Base-by-base conservation (phyloP, 331 rosid species). In the Acacia pycnantha region DNA sequence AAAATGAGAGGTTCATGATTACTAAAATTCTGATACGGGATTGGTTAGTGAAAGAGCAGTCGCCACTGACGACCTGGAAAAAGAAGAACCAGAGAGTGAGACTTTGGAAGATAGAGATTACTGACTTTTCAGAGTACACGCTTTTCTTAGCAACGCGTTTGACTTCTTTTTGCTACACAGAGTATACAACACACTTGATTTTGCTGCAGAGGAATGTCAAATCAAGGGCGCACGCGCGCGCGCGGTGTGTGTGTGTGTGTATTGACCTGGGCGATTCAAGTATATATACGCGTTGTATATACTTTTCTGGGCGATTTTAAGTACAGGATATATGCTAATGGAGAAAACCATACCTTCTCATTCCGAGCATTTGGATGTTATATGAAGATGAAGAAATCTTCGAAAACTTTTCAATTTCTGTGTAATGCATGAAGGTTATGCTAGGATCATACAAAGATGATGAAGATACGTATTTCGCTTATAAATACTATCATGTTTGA, bases 41-140 rank as follows among this genome's bases (percentile, higher is more conserved):
- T 22, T 70, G 71, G 56, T 33, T 61, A 69, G 40, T 50, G 40
- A 31, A 59, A 69, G 47, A 31, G 56, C 31, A 61, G 77, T 74
- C 62, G 5, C 70, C 66, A 40, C 44, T 66, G 73, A 46, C 41
- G 6, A 21, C 11, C 56, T 2, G 74, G 69, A 46, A 74, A 22
- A 41, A 19, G 0, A 7, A 53, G 11, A 31, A 31, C 2, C 1
- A 2, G 74, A 0, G 43, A 71, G 15, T 0, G 50, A 11, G 8
- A 15, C n/a, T 2, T 13, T 64, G 78, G 84, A 80, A 59, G 41
- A 37, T 3, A 41, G 11, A 76, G 66, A 59, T 9, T 0, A 2
- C 77, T 78, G 85, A 85, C 84, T 73, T 73, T 81, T 65, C 83
- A 72, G 22, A 85, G n/a, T 8, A 37, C 70, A 27, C 71, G 24